Evolutionary conservation across 805 yeast species (phyloP).

Genomic region (Jamesozyma spencerorum): DNA sequence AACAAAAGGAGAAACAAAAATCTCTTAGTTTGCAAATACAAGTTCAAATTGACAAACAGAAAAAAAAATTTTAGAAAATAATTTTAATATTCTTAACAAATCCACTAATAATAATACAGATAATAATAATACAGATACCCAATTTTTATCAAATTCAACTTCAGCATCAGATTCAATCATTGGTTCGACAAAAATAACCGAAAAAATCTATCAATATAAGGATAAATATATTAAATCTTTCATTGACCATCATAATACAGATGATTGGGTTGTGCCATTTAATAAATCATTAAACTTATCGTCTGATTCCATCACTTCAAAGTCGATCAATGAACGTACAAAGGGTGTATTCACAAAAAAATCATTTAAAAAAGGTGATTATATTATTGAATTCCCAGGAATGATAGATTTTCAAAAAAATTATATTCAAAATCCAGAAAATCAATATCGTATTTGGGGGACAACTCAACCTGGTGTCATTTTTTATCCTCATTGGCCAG

Average conservation of each 20-base stretch:
- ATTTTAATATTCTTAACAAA: constrained; percentile 2
- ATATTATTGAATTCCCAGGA: constrained; percentile 59
- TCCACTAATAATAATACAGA: constrained; percentile 1
- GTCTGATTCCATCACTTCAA: background rate
- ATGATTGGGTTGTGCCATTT: constrained; percentile 28
- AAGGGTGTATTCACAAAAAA: constrained; percentile 43
- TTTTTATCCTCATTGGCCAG: constrained; percentile 47
- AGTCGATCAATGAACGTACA: background rate
- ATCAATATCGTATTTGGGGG: constrained; percentile 72
- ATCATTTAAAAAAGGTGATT: constrained; percentile 37
- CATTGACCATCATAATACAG: constrained; percentile 44
- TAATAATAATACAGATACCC: background rate
- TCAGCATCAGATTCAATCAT: background rate
- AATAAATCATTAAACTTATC: constrained; percentile 3
- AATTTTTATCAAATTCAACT: background rate
- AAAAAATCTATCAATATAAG: constrained; percentile 20
- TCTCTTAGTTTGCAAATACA: constrained; percentile 1
- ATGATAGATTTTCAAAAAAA: constrained; percentile 57
- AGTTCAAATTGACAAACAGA: constrained; percentile 2
- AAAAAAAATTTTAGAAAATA: background rate
- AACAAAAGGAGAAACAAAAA: constrained; percentile 4
- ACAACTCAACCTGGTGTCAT: constrained; percentile 52
- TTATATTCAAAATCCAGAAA: constrained; percentile 55
- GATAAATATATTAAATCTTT: constrained; percentile 37
- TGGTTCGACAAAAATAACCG: background rate